Evolutionary conservation across 2,329 filamentous ascomycete genomes (phyloP).

Genomic region (Nothomitra cinnamomea): DNA sequence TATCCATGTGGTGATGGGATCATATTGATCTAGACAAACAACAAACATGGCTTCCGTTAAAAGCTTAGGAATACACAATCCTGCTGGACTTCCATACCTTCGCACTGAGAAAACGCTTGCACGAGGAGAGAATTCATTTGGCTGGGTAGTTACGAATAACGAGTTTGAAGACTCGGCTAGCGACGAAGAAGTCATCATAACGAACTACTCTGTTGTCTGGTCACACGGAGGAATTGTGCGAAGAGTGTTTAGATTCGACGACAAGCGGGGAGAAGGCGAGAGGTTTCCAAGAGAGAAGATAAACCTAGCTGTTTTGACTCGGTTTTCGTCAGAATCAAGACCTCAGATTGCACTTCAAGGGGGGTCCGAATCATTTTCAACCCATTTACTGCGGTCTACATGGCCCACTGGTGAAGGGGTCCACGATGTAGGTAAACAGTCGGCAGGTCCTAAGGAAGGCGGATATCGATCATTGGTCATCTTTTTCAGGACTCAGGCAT

Average conservation of each 20-base stretch:
- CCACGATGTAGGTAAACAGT: no score
- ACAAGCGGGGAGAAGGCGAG: slow-evolving; percentile 33
- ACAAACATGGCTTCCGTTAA: slow-evolving; percentile 70
- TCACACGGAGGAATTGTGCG: slow-evolving; percentile 71
- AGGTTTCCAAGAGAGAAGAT: slow-evolving; percentile 50
- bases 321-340: background rate
- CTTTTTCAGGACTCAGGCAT: slow-evolving; percentile 79
- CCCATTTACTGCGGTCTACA: background rate
- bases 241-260: slow-evolving; percentile 69
- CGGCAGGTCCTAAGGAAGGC: background rate
- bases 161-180: slow-evolving; percentile 19
- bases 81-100: slow-evolving; percentile 67
- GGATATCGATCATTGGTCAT: slow-evolving; percentile 58
- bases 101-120: slow-evolving; percentile 64
- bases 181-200: slow-evolving; percentile 57
- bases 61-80: slow-evolving; percentile 81
- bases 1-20: background rate
- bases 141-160: slow-evolving; percentile 34
- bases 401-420: background rate
- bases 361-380: background rate
- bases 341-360: background rate
- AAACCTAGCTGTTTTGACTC: slow-evolving; percentile 70
- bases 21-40: background rate
- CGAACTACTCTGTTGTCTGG: slow-evolving; percentile 67
- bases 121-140: slow-evolving; percentile 57